Conservation (phyloP, 768 basidiomycete species). For the Trametes cingulata region DNA sequence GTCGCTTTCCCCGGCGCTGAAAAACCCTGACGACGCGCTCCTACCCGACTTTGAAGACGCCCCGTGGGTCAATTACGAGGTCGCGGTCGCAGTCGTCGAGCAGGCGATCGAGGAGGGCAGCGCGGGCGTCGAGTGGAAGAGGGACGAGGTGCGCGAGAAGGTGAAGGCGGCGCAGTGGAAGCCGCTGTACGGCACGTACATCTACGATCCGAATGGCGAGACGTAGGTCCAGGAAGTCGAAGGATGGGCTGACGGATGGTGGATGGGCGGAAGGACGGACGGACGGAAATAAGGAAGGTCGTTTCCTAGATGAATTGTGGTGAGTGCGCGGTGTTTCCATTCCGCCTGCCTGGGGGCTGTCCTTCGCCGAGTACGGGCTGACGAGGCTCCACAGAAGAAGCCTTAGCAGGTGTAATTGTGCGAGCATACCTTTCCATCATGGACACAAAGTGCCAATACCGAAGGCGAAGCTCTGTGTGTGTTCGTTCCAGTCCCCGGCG, state of each 20-base stretch:
- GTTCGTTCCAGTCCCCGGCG: not conserved
- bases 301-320: not conserved
- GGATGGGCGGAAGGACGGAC: not conserved
- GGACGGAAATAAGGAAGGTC: not conserved
- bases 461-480: not conserved
- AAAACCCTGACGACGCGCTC: constrained; percentile 70
- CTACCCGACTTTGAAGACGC: constrained; percentile 79
- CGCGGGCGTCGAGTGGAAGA: constrained; percentile 48
- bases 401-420: constrained; percentile 8
- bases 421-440: not conserved
- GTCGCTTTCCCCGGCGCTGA: constrained; percentile 69
- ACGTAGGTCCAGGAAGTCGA: constrained; percentile 8
- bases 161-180: constrained; percentile 59
- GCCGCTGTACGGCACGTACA: constrained; percentile 64
- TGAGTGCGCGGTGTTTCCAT: constrained; percentile 11
- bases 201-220: constrained; percentile 58
- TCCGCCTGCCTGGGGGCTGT: constrained; percentile 6
- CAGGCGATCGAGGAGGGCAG: constrained; percentile 74
- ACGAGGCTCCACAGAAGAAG: not conserved
- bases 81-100: constrained; percentile 80
- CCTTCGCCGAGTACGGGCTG: not conserved
- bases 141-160: constrained; percentile 53
- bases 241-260: not conserved
- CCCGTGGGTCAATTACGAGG: constrained; percentile 71
- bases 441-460: constrained; percentile 14